Percentiles rank a stretch among this genome's conserved stretches.
These are phyloP conservation scores for Apiotrichum sp. DNA, from an alignment of 1,284 basidiomycete species.

Conservation along the genomic window DNA sequence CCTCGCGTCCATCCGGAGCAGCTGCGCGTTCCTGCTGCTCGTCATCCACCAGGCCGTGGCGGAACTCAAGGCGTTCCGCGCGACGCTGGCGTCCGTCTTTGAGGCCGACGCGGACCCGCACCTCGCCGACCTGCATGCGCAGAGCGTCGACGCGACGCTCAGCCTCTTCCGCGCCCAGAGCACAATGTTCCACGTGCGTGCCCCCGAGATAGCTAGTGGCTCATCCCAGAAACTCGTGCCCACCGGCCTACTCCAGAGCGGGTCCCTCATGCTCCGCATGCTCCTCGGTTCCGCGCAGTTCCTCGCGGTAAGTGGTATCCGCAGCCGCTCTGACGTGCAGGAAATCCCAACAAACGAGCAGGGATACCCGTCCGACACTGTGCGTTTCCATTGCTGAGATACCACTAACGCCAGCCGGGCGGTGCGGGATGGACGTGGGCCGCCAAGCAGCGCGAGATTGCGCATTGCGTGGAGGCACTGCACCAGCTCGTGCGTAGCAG, in stretches of 20 bases:
- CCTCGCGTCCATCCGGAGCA: conserved; percentile 21
- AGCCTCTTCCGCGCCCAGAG: conserved; percentile 13
- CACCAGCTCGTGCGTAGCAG: conserved; percentile 30
- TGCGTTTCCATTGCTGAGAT: conserved; percentile 1
- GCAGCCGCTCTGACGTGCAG: not conserved
- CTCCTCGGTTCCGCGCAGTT: conserved; percentile 26
- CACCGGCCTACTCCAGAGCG: conserved; percentile 28
- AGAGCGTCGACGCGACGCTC: conserved; percentile 29
- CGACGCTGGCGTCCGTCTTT: conserved; percentile 21
- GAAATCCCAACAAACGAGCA: conserved; percentile 38
- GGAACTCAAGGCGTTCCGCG: conserved; percentile 27
- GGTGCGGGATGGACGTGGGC: conserved; percentile 39
- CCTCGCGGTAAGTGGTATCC: conserved; percentile 27
- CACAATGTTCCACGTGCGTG: not conserved
- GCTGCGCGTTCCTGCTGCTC: conserved; percentile 25
- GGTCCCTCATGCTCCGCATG: conserved; percentile 22
- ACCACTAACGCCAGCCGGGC: conserved; percentile 19
- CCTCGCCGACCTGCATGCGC: conserved; percentile 22
- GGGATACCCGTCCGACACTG: conserved; percentile 31
- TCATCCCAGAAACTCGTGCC: conserved; percentile 19
- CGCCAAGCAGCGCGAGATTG: conserved; percentile 28
- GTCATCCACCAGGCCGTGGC: conserved; percentile 26
- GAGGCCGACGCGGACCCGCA: not conserved
- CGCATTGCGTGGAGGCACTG: conserved; percentile 23
- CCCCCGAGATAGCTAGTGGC: not conserved